A percentile compares a stretch with the other conserved stretches of the same genome.
Evolutionary conservation across 2,329 filamentous ascomycete species (phyloP).

Genomic region (Beauveria bassiana): DNA sequence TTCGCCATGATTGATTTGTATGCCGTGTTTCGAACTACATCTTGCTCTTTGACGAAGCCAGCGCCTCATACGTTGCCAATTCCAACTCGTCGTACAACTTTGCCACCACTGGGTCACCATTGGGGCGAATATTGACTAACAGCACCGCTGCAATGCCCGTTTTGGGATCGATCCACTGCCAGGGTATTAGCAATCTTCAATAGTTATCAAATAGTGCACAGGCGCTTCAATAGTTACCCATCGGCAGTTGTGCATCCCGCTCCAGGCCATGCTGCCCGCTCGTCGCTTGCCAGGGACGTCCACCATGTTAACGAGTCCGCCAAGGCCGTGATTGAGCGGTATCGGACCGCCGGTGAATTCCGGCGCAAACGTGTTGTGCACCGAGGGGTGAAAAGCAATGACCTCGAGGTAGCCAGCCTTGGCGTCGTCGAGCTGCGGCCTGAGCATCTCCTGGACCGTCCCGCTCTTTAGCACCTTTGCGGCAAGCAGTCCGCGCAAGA

Average conservation of each 20-base stretch:
- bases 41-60: not conserved
- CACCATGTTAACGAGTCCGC: constrained; percentile 31
- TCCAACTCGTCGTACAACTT: constrained; percentile 33
- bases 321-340: constrained; percentile 30
- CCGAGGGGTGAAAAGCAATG: constrained; percentile 14
- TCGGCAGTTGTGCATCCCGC: constrained; percentile 33
- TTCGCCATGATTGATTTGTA: not conserved
- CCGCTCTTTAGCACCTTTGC: constrained; percentile 16
- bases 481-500: constrained; percentile 20
- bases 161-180: constrained; percentile 29
- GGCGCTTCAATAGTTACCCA: constrained; percentile 29
- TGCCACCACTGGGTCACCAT: constrained; percentile 28
- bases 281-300: constrained; percentile 32
- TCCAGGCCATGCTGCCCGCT: constrained; percentile 37
- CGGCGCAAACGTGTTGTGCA: constrained; percentile 23
- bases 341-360: constrained; percentile 26
- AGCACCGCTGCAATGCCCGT: constrained; percentile 33
- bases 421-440: constrained; percentile 25
- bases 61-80: constrained; percentile 26
- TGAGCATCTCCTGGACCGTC: constrained; percentile 21
- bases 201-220: not conserved
- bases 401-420: constrained; percentile 16
- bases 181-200: not conserved
- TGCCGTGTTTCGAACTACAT: not conserved
- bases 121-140: constrained; percentile 30